phyloP scores from a whole-genome alignment of 768 basidiomycete genomes.

The Pisolithus tinctorius region DNA sequence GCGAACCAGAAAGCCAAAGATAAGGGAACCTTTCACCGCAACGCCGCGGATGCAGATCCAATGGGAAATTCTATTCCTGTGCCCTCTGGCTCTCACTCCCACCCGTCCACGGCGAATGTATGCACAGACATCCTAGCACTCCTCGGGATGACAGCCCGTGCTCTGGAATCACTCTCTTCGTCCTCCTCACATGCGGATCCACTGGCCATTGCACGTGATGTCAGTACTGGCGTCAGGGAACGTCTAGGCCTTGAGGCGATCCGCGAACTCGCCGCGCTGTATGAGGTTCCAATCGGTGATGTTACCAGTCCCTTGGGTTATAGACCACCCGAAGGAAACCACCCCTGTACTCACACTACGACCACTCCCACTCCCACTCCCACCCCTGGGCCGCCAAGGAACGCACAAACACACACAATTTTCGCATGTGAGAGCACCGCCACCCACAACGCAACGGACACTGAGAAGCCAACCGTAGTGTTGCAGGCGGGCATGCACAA shows the following conservation, averaged over 20 bases:
- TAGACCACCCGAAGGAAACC: too few relatives aligned
- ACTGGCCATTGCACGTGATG: neutral
- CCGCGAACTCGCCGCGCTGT: slow-evolving; percentile 20
- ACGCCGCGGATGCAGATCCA: too few relatives aligned
- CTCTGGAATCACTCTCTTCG: slow-evolving; percentile 11
- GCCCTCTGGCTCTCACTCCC: neutral
- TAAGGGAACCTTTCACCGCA: too few relatives aligned
- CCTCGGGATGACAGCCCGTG: slow-evolving; percentile 14
- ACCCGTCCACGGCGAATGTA: slow-evolving; percentile 6
- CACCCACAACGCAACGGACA: neutral
- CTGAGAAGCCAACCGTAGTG: neutral
- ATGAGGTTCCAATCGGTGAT: neutral
- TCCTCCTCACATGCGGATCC: neutral
- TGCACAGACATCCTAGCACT: slow-evolving; percentile 19
- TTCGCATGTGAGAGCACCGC: neutral
- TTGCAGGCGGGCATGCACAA: neutral
- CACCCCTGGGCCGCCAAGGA: too few relatives aligned
- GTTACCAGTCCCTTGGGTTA: neutral
- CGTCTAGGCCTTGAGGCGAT: slow-evolving; percentile 24
- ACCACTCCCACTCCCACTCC: too few relatives aligned
- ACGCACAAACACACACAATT: too few relatives aligned
- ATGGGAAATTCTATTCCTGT: too few relatives aligned
- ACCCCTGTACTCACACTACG: too few relatives aligned
- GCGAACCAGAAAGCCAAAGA: neutral
- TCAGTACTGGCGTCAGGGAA: slow-evolving; percentile 10